phyloP scores from a whole-genome alignment of 1,139 yeast species.

The Pichia sp. region DNA sequence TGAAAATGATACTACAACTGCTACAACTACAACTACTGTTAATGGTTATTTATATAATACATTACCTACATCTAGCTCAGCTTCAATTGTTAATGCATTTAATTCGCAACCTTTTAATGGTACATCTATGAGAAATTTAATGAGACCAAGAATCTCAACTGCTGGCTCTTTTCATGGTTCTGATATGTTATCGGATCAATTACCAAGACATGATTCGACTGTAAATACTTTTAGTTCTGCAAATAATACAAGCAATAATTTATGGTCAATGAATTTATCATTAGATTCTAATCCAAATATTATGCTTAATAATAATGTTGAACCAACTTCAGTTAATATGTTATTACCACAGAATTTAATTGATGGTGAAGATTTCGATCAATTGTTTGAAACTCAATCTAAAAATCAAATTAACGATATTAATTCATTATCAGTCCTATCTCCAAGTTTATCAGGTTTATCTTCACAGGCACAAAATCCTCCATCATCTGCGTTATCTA shows the following conservation, averaged over 20 bases:
- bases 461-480: background rate
- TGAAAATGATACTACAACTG: conserved; percentile 9
- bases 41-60: conserved; percentile 13
- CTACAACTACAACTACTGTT: conserved; percentile 11
- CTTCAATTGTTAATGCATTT: background rate
- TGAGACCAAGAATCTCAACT: conserved; percentile 9
- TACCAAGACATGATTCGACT: conserved; percentile 5
- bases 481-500: background rate
- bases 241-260: conserved; percentile 2
- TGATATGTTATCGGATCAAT: conserved; percentile 7
- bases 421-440: background rate
- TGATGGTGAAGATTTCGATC: conserved; percentile 21
- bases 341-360: conserved; percentile 26
- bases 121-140: background rate
- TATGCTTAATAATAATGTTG: background rate
- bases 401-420: background rate
- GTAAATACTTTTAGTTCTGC: conserved; percentile 3
- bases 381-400: conserved; percentile 10
- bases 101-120: conserved; percentile 1
- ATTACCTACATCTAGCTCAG: conserved; percentile 5
- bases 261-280: background rate
- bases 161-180: conserved; percentile 15
- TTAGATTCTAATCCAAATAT: background rate
- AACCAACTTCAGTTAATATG: conserved; percentile 20
- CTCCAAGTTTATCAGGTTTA: background rate